Evolutionary conservation across 768 basidiomycete genomes (phyloP).

Genomic region (Gymnopilus junonius): DNA sequence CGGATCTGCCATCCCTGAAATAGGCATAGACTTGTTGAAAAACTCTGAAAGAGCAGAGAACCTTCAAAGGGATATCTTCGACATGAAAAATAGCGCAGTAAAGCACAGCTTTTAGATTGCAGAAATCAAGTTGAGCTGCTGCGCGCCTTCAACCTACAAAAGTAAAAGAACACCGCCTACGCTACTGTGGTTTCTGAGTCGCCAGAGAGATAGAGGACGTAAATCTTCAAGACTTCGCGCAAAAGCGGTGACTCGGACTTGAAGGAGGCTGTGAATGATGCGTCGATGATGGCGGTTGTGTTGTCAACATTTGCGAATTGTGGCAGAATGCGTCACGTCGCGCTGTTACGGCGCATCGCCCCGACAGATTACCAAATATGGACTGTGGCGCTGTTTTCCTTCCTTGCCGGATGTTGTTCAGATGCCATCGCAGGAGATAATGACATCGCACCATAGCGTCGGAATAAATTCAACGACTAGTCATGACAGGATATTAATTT

Average conservation of each 20-base stretch:
- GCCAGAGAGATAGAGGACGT: neutral
- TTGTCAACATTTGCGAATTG: neutral
- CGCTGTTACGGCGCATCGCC: neutral
- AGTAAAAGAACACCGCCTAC: no score
- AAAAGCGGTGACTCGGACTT: neutral
- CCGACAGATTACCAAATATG: neutral
- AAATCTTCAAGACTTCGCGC: no score
- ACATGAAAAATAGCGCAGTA: neutral
- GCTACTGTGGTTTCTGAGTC: no score
- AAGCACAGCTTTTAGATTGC: neutral
- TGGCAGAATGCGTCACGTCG: neutral
- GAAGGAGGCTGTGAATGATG: neutral
- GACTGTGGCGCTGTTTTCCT: neutral
- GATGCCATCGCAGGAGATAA: no score
- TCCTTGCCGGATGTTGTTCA: neutral
- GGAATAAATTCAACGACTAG: no score
- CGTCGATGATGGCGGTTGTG: neutral
- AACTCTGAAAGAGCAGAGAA: neutral
- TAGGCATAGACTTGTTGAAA: neutral
- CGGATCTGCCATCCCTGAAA: neutral
- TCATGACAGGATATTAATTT: no score
- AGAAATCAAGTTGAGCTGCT: neutral
- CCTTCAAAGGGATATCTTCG: neutral
- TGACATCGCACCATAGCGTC: no score
- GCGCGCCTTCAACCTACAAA: no score